A percentile compares a stretch with the other conserved stretches of the same genome.
phyloP scores from a whole-genome alignment of 2,329 filamentous ascomycete genomes.

The Ceratocystis papillata region DNA sequence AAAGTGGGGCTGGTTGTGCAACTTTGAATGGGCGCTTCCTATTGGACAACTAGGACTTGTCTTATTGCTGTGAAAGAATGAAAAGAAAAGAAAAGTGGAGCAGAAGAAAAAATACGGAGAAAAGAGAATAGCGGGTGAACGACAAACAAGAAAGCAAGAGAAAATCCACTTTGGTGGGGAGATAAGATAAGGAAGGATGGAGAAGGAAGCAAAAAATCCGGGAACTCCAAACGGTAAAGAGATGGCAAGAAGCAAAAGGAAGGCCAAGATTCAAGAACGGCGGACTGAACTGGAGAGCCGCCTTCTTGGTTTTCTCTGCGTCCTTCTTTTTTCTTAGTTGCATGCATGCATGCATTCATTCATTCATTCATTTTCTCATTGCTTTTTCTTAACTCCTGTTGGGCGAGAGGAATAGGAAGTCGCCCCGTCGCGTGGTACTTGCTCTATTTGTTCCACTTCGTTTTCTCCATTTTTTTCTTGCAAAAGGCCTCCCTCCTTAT shows the following conservation, averaged over 20 bases:
- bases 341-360: background rate
- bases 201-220: slow-evolving; percentile 11
- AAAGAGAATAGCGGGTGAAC: slow-evolving; percentile 1
- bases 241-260: slow-evolving; percentile 1
- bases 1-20: background rate
- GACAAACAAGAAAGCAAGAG: background rate
- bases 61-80: background rate
- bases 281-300: background rate
- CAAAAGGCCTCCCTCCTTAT: slow-evolving; percentile 2
- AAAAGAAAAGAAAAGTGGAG: background rate
- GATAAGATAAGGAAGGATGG: slow-evolving; percentile 14
- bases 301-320: background rate
- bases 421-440: background rate
- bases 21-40: background rate
- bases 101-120: background rate
- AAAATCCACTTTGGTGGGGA: slow-evolving; percentile 9
- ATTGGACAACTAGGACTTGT: background rate
- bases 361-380: background rate
- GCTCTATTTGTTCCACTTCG: background rate
- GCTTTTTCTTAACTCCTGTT: background rate
- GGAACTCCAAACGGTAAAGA: background rate
- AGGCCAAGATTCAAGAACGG: background rate
- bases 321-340: background rate
- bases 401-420: background rate
- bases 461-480: slow-evolving; percentile 9